phyloP scores from a whole-genome alignment of 2,329 filamentous ascomycete genomes.

The Xylariaceae sp. region DNA sequence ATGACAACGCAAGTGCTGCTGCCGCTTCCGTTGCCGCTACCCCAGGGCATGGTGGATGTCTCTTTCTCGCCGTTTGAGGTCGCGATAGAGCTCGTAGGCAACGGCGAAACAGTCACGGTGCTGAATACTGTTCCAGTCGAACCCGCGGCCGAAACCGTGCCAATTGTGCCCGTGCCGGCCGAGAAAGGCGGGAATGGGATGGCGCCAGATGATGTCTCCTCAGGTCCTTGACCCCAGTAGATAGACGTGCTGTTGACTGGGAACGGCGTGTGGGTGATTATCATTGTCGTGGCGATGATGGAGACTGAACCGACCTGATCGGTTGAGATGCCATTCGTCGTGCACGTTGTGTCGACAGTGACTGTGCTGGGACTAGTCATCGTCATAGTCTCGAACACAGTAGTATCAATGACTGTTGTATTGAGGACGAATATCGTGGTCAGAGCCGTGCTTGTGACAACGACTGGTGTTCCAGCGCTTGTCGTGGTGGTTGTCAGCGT shows the following conservation, averaged over 20 bases:
- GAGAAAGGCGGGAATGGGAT: not conserved
- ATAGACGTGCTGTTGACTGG: constrained; percentile 2
- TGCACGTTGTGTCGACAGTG: constrained; percentile 10
- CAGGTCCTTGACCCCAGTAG: constrained; percentile 4
- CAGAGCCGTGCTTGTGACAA: not conserved
- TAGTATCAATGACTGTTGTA: not conserved
- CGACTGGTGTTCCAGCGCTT: too few relatives aligned
- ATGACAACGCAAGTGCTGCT: constrained; percentile 18
- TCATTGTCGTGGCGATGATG: not conserved
- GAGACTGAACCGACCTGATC: too few relatives aligned
- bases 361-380: not conserved
- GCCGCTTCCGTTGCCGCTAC: constrained; percentile 5
- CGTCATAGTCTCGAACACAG: not conserved
- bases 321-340: constrained; percentile 1
- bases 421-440: not conserved
- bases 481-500: not conserved
- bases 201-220: not conserved
- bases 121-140: not conserved
- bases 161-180: not conserved
- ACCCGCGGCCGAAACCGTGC: not conserved
- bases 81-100: constrained; percentile 2
- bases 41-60: constrained; percentile 2
- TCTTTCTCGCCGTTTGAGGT: constrained; percentile 10
- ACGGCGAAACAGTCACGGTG: not conserved
- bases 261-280: constrained; percentile 1